Evolutionary conservation across 2,329 filamentous ascomycete genomes (phyloP).

Genomic region (Botrytis porri): DNA sequence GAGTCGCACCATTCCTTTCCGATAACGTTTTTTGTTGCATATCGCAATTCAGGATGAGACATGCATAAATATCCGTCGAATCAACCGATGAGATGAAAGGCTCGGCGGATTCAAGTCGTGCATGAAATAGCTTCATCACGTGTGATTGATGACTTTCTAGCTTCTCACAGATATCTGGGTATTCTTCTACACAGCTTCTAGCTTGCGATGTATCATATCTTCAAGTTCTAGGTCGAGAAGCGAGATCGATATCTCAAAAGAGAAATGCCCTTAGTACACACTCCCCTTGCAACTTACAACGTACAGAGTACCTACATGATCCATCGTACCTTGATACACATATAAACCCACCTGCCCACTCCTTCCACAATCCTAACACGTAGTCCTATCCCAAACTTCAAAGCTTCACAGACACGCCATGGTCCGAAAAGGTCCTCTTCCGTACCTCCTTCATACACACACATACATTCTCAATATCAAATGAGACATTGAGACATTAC

Average conservation of each 20-base stretch:
- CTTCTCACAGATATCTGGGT: neutral
- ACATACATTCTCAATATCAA: neutral
- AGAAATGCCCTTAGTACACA: neutral
- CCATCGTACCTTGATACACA: too few relatives aligned
- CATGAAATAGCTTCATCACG: slow-evolving; percentile 18
- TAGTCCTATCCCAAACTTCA: neutral
- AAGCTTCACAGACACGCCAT: neutral
- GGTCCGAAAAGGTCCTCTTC: neutral
- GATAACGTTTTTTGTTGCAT: slow-evolving; percentile 17
- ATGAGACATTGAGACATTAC: neutral
- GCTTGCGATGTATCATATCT: neutral
- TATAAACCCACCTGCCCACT: neutral
- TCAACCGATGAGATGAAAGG: neutral
- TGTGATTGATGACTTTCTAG: neutral
- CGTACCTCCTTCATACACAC: neutral
- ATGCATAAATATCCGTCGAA: slow-evolving; percentile 17
- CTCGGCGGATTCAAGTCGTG: slow-evolving; percentile 17
- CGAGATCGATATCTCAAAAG: neutral
- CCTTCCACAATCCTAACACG: neutral
- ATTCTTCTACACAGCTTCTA: neutral
- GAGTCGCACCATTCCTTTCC: neutral
- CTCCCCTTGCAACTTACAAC: too few relatives aligned
- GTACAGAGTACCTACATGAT: too few relatives aligned
- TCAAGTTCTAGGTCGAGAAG: neutral
- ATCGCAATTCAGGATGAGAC: slow-evolving; percentile 19